Conservation (phyloP, 441 rosid genomes). For the Dalechampia spathulata region DNA sequence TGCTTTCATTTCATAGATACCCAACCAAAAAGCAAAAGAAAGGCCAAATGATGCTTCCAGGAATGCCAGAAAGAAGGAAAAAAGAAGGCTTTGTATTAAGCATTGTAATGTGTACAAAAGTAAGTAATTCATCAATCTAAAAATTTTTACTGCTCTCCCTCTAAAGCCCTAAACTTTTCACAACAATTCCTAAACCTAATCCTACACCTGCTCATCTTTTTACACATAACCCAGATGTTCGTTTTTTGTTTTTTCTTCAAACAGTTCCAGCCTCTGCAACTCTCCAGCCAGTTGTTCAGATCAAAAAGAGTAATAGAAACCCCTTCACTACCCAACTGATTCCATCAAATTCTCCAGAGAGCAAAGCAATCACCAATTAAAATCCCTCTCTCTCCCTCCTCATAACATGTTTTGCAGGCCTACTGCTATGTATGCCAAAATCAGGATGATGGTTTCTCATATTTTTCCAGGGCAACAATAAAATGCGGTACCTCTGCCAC, state of each 20-base stretch:
- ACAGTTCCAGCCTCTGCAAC: no score
- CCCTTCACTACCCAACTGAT: slow-evolving; percentile 3
- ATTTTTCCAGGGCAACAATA: neutral
- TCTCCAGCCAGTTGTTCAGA: no score
- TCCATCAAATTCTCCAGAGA: neutral
- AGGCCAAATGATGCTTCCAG: slow-evolving; percentile 7
- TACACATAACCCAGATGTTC: no score
- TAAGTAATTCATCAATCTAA: slow-evolving; percentile 27
- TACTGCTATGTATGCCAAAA: neutral
- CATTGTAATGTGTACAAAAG: slow-evolving; percentile 34
- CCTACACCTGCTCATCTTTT: slow-evolving; percentile 7
- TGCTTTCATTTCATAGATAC: no score
- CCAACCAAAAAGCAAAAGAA: neutral
- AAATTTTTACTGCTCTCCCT: slow-evolving; percentile 4
- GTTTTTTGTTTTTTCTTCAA: neutral
- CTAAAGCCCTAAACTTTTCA: slow-evolving; percentile 12
- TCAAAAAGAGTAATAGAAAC: no score
- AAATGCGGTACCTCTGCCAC: slow-evolving; percentile 17
- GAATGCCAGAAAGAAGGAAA: no score
- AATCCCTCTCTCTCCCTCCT: slow-evolving; percentile 27
- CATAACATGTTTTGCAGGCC: slow-evolving; percentile 12
- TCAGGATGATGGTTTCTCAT: neutral
- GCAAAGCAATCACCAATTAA: slow-evolving; percentile 13
- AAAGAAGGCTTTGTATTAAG: slow-evolving; percentile 25
- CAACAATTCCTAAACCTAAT: slow-evolving; percentile 21